Base-by-base conservation (phyloP, 352 stramenopile species). In the Pythium monospermum region DNA sequence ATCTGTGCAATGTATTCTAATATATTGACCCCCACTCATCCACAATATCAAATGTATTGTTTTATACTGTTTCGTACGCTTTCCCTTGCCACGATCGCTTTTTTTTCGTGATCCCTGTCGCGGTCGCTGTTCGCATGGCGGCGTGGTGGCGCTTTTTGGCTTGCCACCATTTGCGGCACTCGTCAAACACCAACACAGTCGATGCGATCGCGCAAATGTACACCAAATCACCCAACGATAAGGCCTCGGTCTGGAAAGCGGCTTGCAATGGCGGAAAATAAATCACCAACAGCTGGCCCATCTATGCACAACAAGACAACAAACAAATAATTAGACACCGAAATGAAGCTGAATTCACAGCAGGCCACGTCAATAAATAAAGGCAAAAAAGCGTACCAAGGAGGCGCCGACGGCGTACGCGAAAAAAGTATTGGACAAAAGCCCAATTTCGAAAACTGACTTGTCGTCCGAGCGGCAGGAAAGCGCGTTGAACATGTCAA, bases 401-500 rank as follows among this genome's bases (percentile, higher is more conserved):
- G 87, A 98, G 6, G 88, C 87, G 19, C 85, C 85, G 25, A 98
- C 86, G 2, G 96, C 94, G 61, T 90, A 96, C 27, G 94, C 68
- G 58, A 98, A 99, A 27, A 95, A 82, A 42, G 77, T 85, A 71
- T 99, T 99, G 53, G 88, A 95, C 7, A 96, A 66, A 11, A 96
- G 64, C 18, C 76, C 84, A 23, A 98, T 88, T 61, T 97, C 72
- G 27, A 97, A 96, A 37, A 98, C 83, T 28, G 86, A 96, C 63
- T 95, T 94, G 67, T 97, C 88, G 11, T 96, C 87, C 30, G 91
- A 98, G 51, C 96, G 90, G 67, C 96, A 99, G 28, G 87, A 95
- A 37, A 98, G 91, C 10, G 96, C 95, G 69, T 98, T 99, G 68
- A 98, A 97, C 69, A 99, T 96, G 76, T 99, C 96, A 35, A 97